phyloP scores from a whole-genome alignment of 129 eudicot genomes.

The Solidago caesia region DNA sequence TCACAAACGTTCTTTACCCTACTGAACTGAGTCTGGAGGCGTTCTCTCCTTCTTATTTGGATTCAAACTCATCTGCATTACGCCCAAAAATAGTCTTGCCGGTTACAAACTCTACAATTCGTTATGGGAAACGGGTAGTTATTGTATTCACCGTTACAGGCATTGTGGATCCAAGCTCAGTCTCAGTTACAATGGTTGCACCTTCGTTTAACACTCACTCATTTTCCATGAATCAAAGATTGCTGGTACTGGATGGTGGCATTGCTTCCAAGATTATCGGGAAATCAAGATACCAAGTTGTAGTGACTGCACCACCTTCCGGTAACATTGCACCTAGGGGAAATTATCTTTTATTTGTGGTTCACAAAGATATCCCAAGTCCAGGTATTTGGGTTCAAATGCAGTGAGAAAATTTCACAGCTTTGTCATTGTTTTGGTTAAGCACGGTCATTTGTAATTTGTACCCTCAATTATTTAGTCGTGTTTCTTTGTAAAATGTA shows the following conservation, averaged over 20 bases:
- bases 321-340: conserved; percentile 59
- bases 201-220: conserved; percentile 78
- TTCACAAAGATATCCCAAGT: conserved; percentile 64
- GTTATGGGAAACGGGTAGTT: conserved; percentile 34
- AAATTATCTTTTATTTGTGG: conserved; percentile 57
- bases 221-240: conserved; percentile 71
- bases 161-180: conserved; percentile 23
- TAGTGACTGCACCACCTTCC: conserved; percentile 42
- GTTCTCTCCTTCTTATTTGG: conserved; percentile 65
- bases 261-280: conserved; percentile 33
- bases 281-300: conserved; percentile 35
- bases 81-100: conserved; percentile 63
- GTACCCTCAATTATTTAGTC: neutral
- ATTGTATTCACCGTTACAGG: conserved; percentile 43
- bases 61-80: conserved; percentile 22
- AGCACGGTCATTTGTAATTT: neutral
- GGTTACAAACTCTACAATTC: conserved; percentile 11
- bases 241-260: conserved; percentile 39
- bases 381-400: conserved; percentile 68
- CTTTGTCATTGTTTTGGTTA: neutral
- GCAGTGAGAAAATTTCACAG: conserved; percentile 11
- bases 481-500: neutral
- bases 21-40: conserved; percentile 75
- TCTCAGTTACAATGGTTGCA: conserved; percentile 63
- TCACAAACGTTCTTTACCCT: conserved; percentile 52